Conservation (phyloP, 208 protist species). For the Phytomonas francai region DNA sequence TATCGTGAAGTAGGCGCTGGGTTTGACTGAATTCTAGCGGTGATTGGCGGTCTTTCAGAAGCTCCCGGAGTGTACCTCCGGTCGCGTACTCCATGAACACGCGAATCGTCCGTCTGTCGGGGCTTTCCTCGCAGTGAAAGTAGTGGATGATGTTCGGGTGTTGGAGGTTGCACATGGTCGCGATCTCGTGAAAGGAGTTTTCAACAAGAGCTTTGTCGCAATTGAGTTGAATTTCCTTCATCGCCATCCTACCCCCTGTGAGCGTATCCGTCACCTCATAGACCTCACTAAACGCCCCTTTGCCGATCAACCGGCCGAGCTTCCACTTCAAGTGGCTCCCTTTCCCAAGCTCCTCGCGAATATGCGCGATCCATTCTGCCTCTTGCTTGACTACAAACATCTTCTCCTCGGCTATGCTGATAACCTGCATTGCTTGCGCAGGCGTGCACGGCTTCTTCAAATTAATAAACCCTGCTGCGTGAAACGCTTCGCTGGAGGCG, state of each 20-base stretch:
- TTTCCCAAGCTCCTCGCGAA: constrained; percentile 70
- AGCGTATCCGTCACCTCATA: constrained; percentile 79
- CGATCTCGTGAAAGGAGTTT: constrained; percentile 76
- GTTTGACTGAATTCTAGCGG: constrained; percentile 59
- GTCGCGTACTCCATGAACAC: constrained; percentile 91
- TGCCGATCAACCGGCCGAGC: constrained; percentile 68
- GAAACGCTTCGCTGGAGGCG: constrained; percentile 50
- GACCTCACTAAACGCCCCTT: constrained; percentile 78
- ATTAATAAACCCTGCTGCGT: constrained; percentile 73
- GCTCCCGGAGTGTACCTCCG: constrained; percentile 65
- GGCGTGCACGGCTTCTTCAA: constrained; percentile 81
- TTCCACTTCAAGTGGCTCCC: constrained; percentile 80
- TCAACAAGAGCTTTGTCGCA: constrained; percentile 62
- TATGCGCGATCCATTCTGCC: constrained; percentile 57
- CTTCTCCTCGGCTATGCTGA: constrained; percentile 71
- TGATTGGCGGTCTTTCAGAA: constrained; percentile 23
- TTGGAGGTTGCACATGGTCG: constrained; percentile 87
- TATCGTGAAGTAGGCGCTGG: constrained; percentile 55
- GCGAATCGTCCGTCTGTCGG: constrained; percentile 48
- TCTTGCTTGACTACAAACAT: constrained; percentile 67
- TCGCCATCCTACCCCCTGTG: constrained; percentile 85
- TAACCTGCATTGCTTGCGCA: constrained; percentile 61
- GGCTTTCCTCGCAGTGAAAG: constrained; percentile 86
- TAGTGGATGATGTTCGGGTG: constrained; percentile 93
- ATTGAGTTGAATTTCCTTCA: constrained; percentile 77